Percentiles rank a stretch among this genome's conserved stretches.
These are phyloP conservation scores for Sordariomycetes sp. DNA, from an alignment of 2,329 filamentous ascomycete species.

Conservation along the genomic window DNA sequence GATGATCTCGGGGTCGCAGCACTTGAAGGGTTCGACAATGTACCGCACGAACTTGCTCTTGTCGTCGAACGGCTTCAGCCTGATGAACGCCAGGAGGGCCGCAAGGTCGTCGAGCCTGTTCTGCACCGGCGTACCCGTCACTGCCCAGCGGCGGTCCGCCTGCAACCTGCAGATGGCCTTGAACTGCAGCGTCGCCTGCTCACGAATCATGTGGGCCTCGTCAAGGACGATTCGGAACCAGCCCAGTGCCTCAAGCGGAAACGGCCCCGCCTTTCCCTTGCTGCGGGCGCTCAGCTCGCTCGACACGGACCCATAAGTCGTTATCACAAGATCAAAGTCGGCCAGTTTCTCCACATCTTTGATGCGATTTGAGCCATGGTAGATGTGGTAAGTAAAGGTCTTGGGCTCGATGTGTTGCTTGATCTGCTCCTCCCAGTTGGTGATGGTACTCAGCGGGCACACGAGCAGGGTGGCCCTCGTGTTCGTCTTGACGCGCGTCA, in stretches of 20 bases:
- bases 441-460: constrained; percentile 79
- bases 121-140: constrained; percentile 94
- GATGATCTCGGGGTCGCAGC: constrained; percentile 70
- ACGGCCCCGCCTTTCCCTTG: constrained; percentile 43
- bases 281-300: constrained; percentile 59
- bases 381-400: constrained; percentile 62
- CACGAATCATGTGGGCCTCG: constrained; percentile 89
- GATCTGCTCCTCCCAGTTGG: constrained; percentile 92
- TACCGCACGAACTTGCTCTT: constrained; percentile 61
- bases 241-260: constrained; percentile 63
- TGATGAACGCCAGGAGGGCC: constrained; percentile 73
- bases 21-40: constrained; percentile 78
- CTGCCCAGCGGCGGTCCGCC: constrained; percentile 79
- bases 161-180: constrained; percentile 72
- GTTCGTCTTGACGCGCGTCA: constrained; percentile 48
- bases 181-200: constrained; percentile 67
- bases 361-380: constrained; percentile 69
- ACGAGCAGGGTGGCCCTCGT: constrained; percentile 72
- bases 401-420: constrained; percentile 60
- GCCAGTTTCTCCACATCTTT: constrained; percentile 56
- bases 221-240: constrained; percentile 93
- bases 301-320: constrained; percentile 80
- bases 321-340: constrained; percentile 73
- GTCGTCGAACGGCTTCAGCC: constrained; percentile 75
- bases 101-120: constrained; percentile 86